Percentiles rank a stretch among this genome's conserved stretches.
Conservation (phyloP, 257 asterid genomes). For the Coffea canephora region DNA sequence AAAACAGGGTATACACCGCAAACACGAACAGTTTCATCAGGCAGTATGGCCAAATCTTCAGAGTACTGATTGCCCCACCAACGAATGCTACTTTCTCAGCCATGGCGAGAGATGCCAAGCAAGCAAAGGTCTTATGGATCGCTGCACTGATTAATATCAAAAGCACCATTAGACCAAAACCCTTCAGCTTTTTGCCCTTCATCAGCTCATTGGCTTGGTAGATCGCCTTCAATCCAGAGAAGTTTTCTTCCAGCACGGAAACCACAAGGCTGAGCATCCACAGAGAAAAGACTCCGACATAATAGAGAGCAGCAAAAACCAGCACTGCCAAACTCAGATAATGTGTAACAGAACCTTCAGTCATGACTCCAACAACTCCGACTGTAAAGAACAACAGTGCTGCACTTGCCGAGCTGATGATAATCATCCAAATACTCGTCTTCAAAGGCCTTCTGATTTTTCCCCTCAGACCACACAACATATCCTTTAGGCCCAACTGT, state of each 20-base stretch:
- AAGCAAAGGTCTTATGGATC: not conserved
- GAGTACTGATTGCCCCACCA: not conserved
- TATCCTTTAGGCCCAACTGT: not conserved
- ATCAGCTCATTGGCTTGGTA: slow-evolving; percentile 16
- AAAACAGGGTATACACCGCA: slow-evolving; percentile 11
- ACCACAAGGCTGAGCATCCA: slow-evolving; percentile 15
- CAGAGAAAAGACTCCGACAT: not conserved
- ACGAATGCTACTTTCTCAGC: not conserved
- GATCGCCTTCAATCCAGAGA: slow-evolving; percentile 11
- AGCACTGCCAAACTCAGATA: not conserved
- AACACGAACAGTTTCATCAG: slow-evolving; percentile 4
- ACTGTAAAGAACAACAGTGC: not conserved
- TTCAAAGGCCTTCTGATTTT: slow-evolving; percentile 9
- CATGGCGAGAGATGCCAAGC: not conserved
- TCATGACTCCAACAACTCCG: slow-evolving; percentile 3
- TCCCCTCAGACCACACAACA: not conserved
- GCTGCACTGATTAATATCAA: not conserved
- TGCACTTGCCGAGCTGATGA: not conserved
- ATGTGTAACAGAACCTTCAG: not conserved
- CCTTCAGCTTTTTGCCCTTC: slow-evolving; percentile 15
- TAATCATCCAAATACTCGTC: slow-evolving; percentile 2
- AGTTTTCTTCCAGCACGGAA: slow-evolving; percentile 13
- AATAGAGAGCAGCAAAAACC: not conserved
- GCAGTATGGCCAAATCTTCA: slow-evolving; percentile 5
- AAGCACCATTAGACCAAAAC: slow-evolving; percentile 2